Percentiles rank a stretch among this genome's conserved stretches.
Conservation (phyloP, 805 yeast genomes). For the Schwanniomyces vanrijiae region DNA sequence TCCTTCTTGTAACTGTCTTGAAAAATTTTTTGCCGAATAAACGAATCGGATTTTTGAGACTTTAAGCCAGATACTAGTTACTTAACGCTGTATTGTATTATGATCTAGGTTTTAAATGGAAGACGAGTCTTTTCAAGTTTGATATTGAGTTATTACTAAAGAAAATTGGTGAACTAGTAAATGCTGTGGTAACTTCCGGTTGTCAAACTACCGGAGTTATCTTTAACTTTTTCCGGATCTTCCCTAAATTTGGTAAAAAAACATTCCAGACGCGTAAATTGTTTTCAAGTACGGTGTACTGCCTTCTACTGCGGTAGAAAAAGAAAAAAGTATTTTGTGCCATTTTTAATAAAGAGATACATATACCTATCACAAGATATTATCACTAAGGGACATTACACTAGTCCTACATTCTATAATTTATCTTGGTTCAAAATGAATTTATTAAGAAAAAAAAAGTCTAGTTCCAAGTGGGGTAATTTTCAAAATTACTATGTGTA, state of each 20-base stretch:
- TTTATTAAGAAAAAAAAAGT: not conserved
- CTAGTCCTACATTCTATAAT: not conserved
- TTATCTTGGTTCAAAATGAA: too few species aligned
- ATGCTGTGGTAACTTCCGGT: not conserved
- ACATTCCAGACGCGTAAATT: not conserved
- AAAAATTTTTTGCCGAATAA: not conserved
- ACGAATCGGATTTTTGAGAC: not conserved
- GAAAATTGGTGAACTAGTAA: not conserved
- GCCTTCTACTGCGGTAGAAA: not conserved
- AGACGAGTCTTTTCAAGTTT: not conserved
- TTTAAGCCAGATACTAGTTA: not conserved
- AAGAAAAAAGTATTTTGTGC: not conserved
- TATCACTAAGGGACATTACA: not conserved
- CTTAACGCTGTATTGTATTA: not conserved
- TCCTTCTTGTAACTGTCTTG: not conserved
- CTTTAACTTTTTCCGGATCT: not conserved
- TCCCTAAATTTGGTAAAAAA: not conserved
- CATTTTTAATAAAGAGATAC: too few species aligned
- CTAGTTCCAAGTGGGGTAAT: not conserved
- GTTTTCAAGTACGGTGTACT: not conserved
- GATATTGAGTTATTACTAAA: not conserved
- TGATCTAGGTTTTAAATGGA: not conserved
- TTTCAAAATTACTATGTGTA: not conserved
- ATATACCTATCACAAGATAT: too few species aligned
- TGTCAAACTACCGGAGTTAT: not conserved